phyloP scores from a whole-genome alignment of 2,329 filamentous ascomycete species.

The Ascocoryne sarcoides region DNA sequence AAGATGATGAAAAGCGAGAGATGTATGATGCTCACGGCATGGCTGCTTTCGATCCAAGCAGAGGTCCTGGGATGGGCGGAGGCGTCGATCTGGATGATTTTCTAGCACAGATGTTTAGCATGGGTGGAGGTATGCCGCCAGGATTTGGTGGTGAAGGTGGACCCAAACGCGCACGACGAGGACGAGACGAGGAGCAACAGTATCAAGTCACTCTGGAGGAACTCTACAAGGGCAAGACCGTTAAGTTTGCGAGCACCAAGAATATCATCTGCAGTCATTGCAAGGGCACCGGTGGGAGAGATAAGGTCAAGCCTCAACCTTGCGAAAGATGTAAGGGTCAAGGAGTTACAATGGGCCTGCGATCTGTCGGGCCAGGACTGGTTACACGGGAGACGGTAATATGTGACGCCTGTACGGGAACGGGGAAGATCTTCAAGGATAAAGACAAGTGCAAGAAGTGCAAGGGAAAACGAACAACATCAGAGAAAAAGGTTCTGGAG shows the following conservation, averaged over 20 bases:
- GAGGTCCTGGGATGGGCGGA: constrained; percentile 49
- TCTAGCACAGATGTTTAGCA: constrained; percentile 83
- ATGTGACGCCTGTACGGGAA: constrained; percentile 76
- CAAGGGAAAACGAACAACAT: constrained; percentile 81
- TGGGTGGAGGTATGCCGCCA: constrained; percentile 41
- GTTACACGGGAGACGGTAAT: constrained; percentile 70
- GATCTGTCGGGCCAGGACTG: constrained; percentile 78
- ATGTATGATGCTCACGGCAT: constrained; percentile 93
- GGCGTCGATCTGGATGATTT: constrained; percentile 87
- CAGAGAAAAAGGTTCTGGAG: constrained; percentile 89
- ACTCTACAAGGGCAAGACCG: constrained; percentile 96
- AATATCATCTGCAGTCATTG: constrained; percentile 82
- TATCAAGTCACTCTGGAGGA: constrained; percentile 91
- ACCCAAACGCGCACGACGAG: constrained; percentile 56
- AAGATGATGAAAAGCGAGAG: constrained; percentile 86
- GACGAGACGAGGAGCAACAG: constrained; percentile 77
- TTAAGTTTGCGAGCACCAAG: constrained; percentile 93
- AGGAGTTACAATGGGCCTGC: constrained; percentile 68
- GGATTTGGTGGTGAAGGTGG: constrained; percentile 31
- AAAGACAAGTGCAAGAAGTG: constrained; percentile 99
- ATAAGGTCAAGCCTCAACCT: constrained; percentile 74
- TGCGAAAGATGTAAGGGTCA: constrained; percentile 80
- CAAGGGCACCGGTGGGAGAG: constrained; percentile 83
- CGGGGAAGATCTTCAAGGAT: constrained; percentile 82
- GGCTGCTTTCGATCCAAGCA: constrained; percentile 78